Evolutionary conservation across 768 basidiomycete species (phyloP).

Genomic region (Boletus reticulatus): DNA sequence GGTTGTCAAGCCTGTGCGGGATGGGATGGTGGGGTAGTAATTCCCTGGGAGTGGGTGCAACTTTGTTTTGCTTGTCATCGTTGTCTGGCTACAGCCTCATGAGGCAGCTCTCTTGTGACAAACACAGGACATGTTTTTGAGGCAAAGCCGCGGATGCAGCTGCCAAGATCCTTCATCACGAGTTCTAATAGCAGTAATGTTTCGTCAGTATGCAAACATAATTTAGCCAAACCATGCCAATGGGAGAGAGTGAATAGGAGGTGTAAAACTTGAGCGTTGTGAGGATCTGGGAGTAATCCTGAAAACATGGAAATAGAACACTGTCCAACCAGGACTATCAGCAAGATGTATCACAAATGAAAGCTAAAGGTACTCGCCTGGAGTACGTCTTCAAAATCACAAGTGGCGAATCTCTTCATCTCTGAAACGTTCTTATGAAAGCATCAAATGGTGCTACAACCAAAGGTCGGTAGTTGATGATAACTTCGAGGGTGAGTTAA

Average conservation of each 20-base stretch:
- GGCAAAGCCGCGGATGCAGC: background rate
- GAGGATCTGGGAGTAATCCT: background rate
- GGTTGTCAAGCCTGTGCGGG: background rate
- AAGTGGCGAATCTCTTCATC: background rate
- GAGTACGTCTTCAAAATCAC: background rate
- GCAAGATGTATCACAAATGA: no score
- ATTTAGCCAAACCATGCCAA: background rate
- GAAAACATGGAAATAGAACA: background rate
- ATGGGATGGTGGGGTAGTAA: no score
- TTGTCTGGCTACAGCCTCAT: background rate
- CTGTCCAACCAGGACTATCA: background rate
- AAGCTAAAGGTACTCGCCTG: background rate
- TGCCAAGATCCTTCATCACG: background rate
- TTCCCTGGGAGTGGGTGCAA: no score
- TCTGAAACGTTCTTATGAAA: slow-evolving; percentile 1
- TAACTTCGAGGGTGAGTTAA: background rate
- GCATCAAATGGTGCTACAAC: background rate
- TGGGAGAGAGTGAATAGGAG: background rate
- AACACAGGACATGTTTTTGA: background rate
- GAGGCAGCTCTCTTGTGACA: background rate
- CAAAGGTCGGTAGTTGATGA: background rate
- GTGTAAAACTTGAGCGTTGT: background rate
- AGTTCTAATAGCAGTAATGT: background rate
- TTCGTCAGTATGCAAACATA: background rate
- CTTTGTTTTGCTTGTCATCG: background rate